phyloP scores from a whole-genome alignment of 176 grass and related monocot genomes.

The Zoysia japonica region DNA sequence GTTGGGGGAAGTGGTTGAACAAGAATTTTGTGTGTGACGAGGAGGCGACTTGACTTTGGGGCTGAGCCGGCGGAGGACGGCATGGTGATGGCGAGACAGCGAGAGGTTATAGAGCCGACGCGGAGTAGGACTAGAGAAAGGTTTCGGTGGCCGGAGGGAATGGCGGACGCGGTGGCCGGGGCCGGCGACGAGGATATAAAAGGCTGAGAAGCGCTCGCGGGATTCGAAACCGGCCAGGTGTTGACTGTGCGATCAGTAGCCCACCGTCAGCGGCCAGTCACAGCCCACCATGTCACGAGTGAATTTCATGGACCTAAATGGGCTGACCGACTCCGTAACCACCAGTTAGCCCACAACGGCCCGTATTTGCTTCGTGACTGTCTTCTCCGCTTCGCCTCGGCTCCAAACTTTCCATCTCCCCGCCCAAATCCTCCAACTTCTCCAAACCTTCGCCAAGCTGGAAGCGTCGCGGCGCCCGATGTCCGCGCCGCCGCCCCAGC shows the following conservation, averaged over 20 bases:
- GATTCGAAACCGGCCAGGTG: too few species aligned
- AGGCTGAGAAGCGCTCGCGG: too few species aligned
- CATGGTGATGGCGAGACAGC: too few species aligned
- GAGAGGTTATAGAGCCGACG: too few species aligned
- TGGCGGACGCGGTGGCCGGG: too few species aligned
- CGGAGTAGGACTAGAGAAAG: too few species aligned
- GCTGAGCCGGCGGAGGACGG: background rate
- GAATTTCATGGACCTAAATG: too few species aligned
- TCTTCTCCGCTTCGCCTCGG: slow-evolving; percentile 1
- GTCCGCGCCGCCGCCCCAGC: slow-evolving; percentile 11
- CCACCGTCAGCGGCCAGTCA: background rate
- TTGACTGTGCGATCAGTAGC: too few species aligned
- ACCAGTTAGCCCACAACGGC: background rate
- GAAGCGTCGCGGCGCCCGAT: slow-evolving; percentile 16
- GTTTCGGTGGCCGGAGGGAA: too few species aligned
- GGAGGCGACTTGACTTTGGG: slow-evolving; percentile 42
- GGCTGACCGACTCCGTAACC: too few species aligned
- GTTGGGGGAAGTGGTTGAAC: background rate
- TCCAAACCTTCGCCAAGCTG: slow-evolving; percentile 17
- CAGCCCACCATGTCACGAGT: background rate
- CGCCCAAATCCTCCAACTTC: slow-evolving; percentile 40
- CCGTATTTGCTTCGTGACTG: background rate
- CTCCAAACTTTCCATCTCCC: slow-evolving; percentile 28
- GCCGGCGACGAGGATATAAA: too few species aligned
- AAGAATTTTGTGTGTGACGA: background rate